Base-by-base conservation (phyloP, 208 protist genomes). In the Borovskyia barvae region DNA sequence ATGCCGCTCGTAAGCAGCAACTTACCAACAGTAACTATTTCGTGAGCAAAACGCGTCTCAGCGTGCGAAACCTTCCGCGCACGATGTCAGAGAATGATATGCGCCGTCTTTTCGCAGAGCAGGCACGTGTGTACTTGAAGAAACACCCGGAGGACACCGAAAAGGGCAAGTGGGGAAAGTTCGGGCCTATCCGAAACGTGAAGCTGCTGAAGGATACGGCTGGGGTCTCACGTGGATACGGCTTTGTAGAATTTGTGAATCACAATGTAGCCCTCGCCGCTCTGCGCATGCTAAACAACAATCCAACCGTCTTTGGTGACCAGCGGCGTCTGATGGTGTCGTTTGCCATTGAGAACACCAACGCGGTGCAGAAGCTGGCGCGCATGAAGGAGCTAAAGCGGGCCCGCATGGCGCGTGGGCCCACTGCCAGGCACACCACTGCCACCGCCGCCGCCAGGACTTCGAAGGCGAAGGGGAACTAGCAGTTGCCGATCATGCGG, bases 191-290 rank as follows among this genome's bases (percentile, higher is more conserved):
- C 53, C 81, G 79, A 35, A 92, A 94, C 51, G 64, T 91, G 22
- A 93, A 94, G 62, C 49, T 97, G 48, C 76, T 95, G 11, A 83
- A 74, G 56, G 88, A 97, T 66, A 75, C 78, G n/a, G 84, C 75
- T 8, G 89, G 85, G 30, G 71, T 80, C 19, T 92, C 82, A n/a
- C 83, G 79, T 28, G 90, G 93, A 8, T 96, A 94, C 65, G 93
- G 85, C 17, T 97, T 97, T 51, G 73, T 97, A 11, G 91, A 97
- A 75, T 97, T 94, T 72, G 70, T 86, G 22, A 94, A 97, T 36
- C 91, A 97, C 76, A 82, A 85, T 58, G 73, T 92, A 11, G 91
- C 94, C n/a, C 74, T 97, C n/a, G 57, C 79, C 60, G 65, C 68
- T 20, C 63, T 97, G 46, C 80, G 90, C 12, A 75, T 70, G 49